Evolutionary conservation across 495 filamentous ascomycete genomes (phyloP), one percentile per base, ranked within the genome.

Genomic region (Podospora fimiseda): DNA sequence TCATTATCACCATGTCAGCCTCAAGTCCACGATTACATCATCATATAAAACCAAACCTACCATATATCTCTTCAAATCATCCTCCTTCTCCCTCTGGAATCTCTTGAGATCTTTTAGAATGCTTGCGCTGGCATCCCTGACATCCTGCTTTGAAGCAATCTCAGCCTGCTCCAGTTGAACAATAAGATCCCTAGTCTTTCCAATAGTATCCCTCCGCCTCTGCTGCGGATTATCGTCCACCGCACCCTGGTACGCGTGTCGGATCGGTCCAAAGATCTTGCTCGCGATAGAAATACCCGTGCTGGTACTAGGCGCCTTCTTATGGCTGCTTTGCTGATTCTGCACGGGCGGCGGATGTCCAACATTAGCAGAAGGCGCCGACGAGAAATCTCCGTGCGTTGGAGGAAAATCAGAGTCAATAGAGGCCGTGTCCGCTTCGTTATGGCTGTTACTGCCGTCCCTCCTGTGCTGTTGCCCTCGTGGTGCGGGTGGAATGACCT

Each of bases 361-460:
- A 51, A 80, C 72, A n/a, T 79, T 75, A 15, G 85, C 77, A 1
- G 88, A 80, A 3, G 81, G 79, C n/a, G 78, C 72, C 30, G 71
- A 67, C 9, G 77, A 72, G 13, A 76, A 63, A 48, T 93, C 88
- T 33, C 82, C 86, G 62, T 96, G 90, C 0, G 85, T 94, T 2
- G 89, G 88, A 0, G 90, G 93, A 56, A 97, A 97, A 61, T 96
- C 91, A 0, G 90, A 95, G 66, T 97, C 91, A 48, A 94, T 87
- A 2, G 86, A 90, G 9, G 84, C 85, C 2, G 87, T 87, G 52
- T 94, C 87, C 11, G 11, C 27, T 33, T 33, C 27, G 52, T 87
- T 80, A 19, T 73, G n/a, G n/a, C n/a, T n/a, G n/a, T n/a, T 68
- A 46, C 69, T 72, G 19, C 70, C 62, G 42, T 80, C 79, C 38